A percentile compares a stretch with the other conserved stretches of the same genome.
Evolutionary conservation across 331 rosid genomes (phyloP).

Genomic region (Quercus phellos): DNA sequence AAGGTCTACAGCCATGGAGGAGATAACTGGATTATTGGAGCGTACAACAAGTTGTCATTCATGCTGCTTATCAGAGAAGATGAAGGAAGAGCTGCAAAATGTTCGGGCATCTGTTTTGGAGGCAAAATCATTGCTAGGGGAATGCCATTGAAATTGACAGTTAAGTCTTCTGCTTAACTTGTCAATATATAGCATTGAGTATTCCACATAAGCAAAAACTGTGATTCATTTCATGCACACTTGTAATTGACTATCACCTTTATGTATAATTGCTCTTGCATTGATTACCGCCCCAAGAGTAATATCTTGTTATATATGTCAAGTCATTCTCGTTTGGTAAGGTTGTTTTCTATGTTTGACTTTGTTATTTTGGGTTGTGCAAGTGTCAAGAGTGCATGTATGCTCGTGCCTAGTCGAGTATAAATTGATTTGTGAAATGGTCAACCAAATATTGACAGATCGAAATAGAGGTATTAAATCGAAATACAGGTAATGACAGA

Average conservation of each 20-base stretch:
- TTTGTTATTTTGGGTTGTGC: no score
- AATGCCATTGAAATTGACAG: conserved; percentile 41
- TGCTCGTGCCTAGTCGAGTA: no score
- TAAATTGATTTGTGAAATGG: no score
- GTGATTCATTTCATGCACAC: neutral
- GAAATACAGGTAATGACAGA: no score
- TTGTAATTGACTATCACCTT: neutral
- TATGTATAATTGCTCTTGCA: neutral
- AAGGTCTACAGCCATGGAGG: conserved; percentile 38
- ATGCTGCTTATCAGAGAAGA: conserved; percentile 40
- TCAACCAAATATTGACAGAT: no score
- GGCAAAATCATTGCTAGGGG: conserved; percentile 51
- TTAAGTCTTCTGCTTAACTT: conserved; percentile 25
- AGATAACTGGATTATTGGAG: conserved; percentile 38
- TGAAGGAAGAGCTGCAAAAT: conserved; percentile 49
- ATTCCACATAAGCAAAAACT: neutral
- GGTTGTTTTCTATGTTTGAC: no score
- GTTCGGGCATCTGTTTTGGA: conserved; percentile 46
- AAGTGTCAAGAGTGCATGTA: no score
- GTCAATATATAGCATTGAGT: neutral
- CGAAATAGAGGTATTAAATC: no score
- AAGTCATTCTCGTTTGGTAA: no score
- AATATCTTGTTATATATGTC: no score
- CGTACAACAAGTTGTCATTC: conserved; percentile 25
- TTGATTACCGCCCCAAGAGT: neutral